Percentiles rank a stretch among this genome's conserved stretches.
These are phyloP conservation scores for Haplosporangium sp. DNA, from an alignment of 371 early-diverging fungal genomes.

Conservation along the genomic window DNA sequence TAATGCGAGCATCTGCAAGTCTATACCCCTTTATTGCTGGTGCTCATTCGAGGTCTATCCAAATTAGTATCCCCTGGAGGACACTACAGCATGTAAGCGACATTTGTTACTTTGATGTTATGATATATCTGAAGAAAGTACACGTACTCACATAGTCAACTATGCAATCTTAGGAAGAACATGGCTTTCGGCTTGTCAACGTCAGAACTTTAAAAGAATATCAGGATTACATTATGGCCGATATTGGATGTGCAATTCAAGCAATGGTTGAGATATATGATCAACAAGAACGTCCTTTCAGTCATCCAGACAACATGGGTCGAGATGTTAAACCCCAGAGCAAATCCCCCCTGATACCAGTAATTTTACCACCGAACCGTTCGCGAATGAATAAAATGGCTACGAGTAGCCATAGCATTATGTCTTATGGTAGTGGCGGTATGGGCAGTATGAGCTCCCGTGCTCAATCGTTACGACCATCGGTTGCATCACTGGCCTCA, in stretches of 20 bases:
- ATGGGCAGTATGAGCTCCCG: background rate
- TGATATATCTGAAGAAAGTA: background rate
- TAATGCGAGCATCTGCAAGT: conserved; percentile 38
- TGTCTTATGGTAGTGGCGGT: background rate
- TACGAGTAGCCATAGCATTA: conserved; percentile 2
- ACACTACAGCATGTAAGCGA: conserved; percentile 11
- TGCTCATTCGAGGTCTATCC: conserved; percentile 31
- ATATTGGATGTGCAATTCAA: conserved; percentile 42
- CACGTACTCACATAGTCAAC: background rate
- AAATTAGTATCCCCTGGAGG: conserved; percentile 31
- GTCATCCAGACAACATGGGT: conserved; percentile 40
- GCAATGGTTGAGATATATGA: conserved; percentile 52
- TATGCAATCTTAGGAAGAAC: conserved; percentile 2
- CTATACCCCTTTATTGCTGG: conserved; percentile 32
- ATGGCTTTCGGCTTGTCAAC: conserved; percentile 6
- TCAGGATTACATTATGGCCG: conserved; percentile 40
- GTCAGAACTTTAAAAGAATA: conserved; percentile 31
- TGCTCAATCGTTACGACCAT: background rate
- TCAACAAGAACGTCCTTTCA: conserved; percentile 35
- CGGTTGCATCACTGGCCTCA: background rate
- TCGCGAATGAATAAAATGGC: background rate
- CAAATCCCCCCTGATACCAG: background rate
- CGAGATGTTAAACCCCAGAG: conserved; percentile 28
- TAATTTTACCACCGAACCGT: conserved; percentile 21
- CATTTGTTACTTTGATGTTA: background rate